Percentiles rank a stretch among this genome's conserved stretches.
Conservation (phyloP, 2,329 filamentous ascomycete genomes). For the Cordyceps cicadae region DNA sequence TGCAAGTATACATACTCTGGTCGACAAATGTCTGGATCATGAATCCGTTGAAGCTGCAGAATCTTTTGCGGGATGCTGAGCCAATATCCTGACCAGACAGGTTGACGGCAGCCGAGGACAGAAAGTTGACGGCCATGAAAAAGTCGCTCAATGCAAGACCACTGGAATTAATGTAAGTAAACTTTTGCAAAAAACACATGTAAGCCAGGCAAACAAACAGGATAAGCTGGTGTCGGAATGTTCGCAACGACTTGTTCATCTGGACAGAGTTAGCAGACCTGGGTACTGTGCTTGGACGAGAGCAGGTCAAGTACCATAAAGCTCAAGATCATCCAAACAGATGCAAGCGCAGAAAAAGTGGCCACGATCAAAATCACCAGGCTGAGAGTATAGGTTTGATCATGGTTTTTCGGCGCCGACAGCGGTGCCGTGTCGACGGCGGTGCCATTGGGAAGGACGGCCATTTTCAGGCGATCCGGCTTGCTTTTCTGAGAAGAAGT, state of each 20-base stretch:
- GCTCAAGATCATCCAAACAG: conserved; percentile 4
- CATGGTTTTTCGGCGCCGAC: not conserved
- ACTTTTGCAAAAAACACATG: not conserved
- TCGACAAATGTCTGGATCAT: conserved; percentile 34
- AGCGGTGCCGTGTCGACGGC: not conserved
- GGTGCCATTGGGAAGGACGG: not conserved
- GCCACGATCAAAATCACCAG: conserved; percentile 2
- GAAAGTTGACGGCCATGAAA: conserved; percentile 32
- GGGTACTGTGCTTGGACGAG: no score
- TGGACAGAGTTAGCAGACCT: not conserved
- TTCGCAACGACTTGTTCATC: conserved; percentile 9
- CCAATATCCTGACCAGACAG: conserved; percentile 25
- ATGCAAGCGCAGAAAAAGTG: not conserved
- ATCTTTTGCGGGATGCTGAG: conserved; percentile 19
- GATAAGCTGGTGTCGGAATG: conserved; percentile 4
- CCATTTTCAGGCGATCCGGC: not conserved
- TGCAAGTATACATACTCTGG: conserved; percentile 19
- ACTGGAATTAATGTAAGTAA: not conserved
- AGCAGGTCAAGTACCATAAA: not conserved
- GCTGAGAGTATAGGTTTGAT: not conserved
- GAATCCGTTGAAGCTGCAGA: conserved; percentile 34
- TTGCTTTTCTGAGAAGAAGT: not conserved
- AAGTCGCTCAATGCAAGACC: conserved; percentile 33
- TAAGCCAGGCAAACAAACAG: not conserved
- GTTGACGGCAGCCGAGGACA: conserved; percentile 28